phyloP scores from a whole-genome alignment of 495 filamentous ascomycete species.

The Talaromyces borbonicus region DNA sequence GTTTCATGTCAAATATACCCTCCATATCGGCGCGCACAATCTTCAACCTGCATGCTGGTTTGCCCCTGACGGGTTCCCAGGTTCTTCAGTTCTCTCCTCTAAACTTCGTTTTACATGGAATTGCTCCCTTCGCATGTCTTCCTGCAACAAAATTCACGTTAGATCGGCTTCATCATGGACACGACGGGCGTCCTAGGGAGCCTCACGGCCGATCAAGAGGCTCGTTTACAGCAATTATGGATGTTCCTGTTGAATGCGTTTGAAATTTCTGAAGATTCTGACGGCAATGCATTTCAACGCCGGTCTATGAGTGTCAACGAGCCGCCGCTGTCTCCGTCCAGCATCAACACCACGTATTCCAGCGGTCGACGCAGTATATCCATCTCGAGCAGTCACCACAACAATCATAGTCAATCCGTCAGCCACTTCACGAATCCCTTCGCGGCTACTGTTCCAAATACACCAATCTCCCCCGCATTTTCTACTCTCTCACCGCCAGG shows the following conservation, averaged over 20 bases:
- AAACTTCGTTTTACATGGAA: no score
- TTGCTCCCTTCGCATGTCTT: neutral
- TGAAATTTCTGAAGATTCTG: conserved; percentile 34
- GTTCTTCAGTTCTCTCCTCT: neutral
- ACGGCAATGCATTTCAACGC: conserved; percentile 12
- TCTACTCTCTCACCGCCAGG: conserved; percentile 4
- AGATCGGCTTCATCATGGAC: conserved; percentile 7
- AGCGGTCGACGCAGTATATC: conserved; percentile 25
- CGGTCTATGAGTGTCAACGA: conserved; percentile 17
- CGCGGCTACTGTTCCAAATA: neutral
- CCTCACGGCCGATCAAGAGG: conserved; percentile 72
- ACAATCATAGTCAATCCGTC: conserved; percentile 17
- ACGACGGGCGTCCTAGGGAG: conserved; percentile 68
- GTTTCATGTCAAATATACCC: neutral
- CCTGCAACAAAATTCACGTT: neutral
- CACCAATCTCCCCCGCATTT: conserved; percentile 1
- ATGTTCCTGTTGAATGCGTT: conserved; percentile 61
- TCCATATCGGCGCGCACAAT: neutral
- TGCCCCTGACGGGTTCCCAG: neutral
- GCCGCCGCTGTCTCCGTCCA: conserved; percentile 48
- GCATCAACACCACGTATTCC: conserved; percentile 51
- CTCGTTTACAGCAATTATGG: conserved; percentile 79
- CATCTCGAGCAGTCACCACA: conserved; percentile 63
- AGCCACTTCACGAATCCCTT: neutral
- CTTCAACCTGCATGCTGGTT: neutral